Evolutionary conservation across 768 basidiomycete species (phyloP).

Genomic region (Mycena floridula): DNA sequence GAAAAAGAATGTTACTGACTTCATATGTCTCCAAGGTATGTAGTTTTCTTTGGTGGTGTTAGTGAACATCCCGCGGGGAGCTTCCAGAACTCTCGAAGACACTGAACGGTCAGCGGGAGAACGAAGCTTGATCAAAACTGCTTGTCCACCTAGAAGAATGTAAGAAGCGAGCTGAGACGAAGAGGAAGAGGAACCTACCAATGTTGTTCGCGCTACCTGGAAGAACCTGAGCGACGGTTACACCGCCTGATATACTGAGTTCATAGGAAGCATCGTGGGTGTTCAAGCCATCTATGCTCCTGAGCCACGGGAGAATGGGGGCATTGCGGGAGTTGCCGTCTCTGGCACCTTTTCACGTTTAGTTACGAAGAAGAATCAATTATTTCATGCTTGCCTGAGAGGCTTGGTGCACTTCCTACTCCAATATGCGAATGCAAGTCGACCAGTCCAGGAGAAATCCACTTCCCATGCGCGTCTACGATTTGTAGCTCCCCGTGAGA

Average conservation of each 20-base stretch:
- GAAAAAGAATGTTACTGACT: conserved; percentile 30
- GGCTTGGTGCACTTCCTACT: conserved; percentile 28
- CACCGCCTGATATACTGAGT: conserved; percentile 66
- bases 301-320: conserved; percentile 47
- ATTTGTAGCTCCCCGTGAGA: conserved; percentile 19
- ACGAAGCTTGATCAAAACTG: conserved; percentile 76
- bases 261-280: conserved; percentile 68
- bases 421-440: conserved; percentile 46
- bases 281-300: conserved; percentile 69
- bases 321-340: conserved; percentile 53
- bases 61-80: conserved; percentile 45
- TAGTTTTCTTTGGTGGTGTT: conserved; percentile 20
- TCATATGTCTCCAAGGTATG: conserved; percentile 64
- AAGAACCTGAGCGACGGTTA: conserved; percentile 69
- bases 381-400: conserved; percentile 29
- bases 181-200: conserved; percentile 23
- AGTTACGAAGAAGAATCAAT: conserved; percentile 26
- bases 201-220: conserved; percentile 69
- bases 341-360: conserved; percentile 22
- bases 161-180: conserved; percentile 1
- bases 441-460: conserved; percentile 54
- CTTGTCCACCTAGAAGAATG: conserved; percentile 57
- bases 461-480: conserved; percentile 44
- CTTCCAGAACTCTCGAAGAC: conserved; percentile 72
- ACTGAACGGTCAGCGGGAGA: conserved; percentile 67